These are phyloP conservation scores for Mycena belliarum DNA, from an alignment of 768 basidiomycete genomes.

Conservation along the genomic window DNA sequence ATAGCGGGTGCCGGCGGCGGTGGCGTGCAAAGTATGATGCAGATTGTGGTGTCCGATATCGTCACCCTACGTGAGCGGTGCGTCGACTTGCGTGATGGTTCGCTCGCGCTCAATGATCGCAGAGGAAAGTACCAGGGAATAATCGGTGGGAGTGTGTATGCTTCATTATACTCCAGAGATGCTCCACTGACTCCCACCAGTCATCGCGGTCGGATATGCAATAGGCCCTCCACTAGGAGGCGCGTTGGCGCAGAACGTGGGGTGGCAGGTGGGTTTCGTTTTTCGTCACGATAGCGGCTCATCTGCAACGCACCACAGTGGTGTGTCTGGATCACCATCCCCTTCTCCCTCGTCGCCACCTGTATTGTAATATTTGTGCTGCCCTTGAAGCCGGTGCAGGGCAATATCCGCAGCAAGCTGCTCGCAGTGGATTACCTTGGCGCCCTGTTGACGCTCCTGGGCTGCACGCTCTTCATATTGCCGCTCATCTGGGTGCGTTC, in stretches of 20 bases:
- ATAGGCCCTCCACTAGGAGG: conserved; percentile 73
- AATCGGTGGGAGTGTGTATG: conserved; percentile 43
- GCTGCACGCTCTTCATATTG: conserved; percentile 63
- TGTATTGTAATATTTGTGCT: conserved; percentile 60
- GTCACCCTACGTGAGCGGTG: conserved; percentile 68
- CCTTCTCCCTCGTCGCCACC: conserved; percentile 54
- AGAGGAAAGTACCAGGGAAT: conserved; percentile 82
- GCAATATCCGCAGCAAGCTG: conserved; percentile 65
- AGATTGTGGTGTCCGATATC: conserved; percentile 74
- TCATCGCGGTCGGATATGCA: conserved; percentile 58
- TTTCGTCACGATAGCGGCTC: background rate
- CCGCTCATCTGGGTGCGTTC: conserved; percentile 69
- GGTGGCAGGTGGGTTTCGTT: conserved; percentile 55
- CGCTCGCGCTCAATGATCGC: background rate
- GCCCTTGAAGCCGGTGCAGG: conserved; percentile 69
- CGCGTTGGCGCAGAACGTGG: conserved; percentile 57
- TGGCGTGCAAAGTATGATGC: conserved; percentile 65
- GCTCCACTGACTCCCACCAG: conserved; percentile 20
- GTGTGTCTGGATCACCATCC: conserved; percentile 77
- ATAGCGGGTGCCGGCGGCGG: conserved; percentile 73
- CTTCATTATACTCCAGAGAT: conserved; percentile 22
- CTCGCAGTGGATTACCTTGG: conserved; percentile 69
- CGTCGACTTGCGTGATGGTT: too few relatives aligned
- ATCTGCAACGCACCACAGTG: conserved; percentile 45
- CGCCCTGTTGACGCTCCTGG: conserved; percentile 54